A percentile compares a stretch with the other conserved stretches of the same genome.
Evolutionary conservation across 805 yeast genomes (phyloP).

Genomic region (Kodamaea kaohsiungensis): DNA sequence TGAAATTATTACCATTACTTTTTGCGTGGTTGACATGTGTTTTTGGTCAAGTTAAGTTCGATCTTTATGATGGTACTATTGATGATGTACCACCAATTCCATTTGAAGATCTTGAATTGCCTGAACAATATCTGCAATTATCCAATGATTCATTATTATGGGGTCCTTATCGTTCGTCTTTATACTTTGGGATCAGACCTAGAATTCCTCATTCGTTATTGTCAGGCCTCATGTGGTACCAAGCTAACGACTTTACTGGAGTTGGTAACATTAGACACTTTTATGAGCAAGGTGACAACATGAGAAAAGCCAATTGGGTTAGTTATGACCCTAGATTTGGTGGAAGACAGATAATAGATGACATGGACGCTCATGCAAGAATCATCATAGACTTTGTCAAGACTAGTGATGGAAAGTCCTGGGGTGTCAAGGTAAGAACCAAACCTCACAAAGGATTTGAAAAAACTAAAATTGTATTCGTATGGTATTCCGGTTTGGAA

Average conservation of each 20-base stretch:
- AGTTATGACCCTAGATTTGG: conserved; percentile 85
- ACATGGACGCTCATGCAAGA: conserved; percentile 60
- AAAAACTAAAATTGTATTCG: conserved; percentile 57
- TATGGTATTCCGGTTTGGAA: conserved; percentile 80
- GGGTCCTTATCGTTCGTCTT: conserved; percentile 92
- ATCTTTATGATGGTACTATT: conserved; percentile 16
- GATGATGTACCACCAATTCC: neutral
- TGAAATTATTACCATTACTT: neutral
- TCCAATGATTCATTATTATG: conserved; percentile 47
- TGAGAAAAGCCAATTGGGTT: conserved; percentile 82
- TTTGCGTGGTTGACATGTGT: conserved; percentile 3
- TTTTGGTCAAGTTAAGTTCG: conserved; percentile 22
- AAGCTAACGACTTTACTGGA: conserved; percentile 56
- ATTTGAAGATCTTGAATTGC: conserved; percentile 10
- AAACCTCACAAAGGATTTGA: conserved; percentile 54
- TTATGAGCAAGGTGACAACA: conserved; percentile 70
- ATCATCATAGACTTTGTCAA: conserved; percentile 77
- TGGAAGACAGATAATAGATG: conserved; percentile 76
- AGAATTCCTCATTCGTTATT: conserved; percentile 72
- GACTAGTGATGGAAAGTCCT: conserved; percentile 63
- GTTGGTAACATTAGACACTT: conserved; percentile 64
- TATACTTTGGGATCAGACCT: conserved; percentile 86
- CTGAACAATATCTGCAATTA: conserved; percentile 13
- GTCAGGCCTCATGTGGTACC: conserved; percentile 88
- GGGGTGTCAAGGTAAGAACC: conserved; percentile 79